A percentile compares a stretch with the other conserved stretches of the same genome.
Conservation (phyloP, 257 asterid genomes). For the Solanum sitiens region DNA sequence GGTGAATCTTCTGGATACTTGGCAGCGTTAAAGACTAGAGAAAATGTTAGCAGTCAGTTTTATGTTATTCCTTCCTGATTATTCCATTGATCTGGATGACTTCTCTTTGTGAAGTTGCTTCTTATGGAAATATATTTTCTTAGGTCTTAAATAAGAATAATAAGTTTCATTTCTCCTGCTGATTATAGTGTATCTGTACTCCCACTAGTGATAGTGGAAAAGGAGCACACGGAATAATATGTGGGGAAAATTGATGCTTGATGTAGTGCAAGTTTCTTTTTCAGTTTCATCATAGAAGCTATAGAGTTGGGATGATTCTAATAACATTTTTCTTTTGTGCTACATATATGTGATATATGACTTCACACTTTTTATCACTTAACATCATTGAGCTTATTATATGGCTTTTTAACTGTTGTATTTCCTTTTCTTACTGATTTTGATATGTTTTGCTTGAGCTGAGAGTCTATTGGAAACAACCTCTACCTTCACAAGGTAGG, state of each 20-base stretch:
- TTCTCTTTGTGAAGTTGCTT: background rate
- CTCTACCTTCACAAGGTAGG: background rate
- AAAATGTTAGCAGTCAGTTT: background rate
- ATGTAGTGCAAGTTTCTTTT: background rate
- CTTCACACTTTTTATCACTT: background rate
- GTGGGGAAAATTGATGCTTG: background rate
- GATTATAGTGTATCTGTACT: background rate
- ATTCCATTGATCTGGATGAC: background rate
- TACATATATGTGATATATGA: background rate
- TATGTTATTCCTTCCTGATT: background rate
- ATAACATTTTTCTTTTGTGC: background rate
- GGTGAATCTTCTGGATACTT: background rate
- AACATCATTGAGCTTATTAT: background rate
- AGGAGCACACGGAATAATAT: background rate
- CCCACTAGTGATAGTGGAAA: background rate
- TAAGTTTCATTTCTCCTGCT: background rate
- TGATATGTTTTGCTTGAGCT: background rate
- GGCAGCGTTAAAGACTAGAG: background rate
- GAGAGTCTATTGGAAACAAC: background rate
- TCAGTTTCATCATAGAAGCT: background rate
- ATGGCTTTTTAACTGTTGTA: background rate
- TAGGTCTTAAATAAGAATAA: background rate
- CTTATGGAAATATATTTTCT: background rate
- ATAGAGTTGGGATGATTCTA: background rate
- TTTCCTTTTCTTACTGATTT: background rate